Base-by-base conservation (phyloP, 306 rosid genomes). In the Lupinus albus region DNA sequence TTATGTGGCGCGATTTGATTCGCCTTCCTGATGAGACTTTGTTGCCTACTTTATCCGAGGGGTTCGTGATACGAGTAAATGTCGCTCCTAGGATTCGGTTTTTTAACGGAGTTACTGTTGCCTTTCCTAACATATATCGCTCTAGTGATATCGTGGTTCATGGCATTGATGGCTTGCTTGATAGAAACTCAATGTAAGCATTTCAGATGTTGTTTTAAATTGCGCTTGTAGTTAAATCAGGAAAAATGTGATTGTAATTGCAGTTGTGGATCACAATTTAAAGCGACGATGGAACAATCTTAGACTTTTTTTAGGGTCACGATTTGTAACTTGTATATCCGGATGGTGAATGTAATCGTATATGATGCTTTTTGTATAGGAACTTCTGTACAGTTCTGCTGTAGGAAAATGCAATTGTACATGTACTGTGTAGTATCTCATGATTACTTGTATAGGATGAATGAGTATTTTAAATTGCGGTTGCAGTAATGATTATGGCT, bases 131-230 rank as follows among this genome's bases (percentile, higher is more conserved):
- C 45, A 25, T 80, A 48, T 83, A 60, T 67, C 73, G 14, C 12
- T 28, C 68, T 11, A 58, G 69, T 15, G 30, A 57, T 35, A n/a
- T 83, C 21, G 61, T 73, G 8, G 80, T 83, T 49, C 84, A 83
- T 36, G 76, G 84, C 15, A 15, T 83, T 50, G 66, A 54, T 59
- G 61, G 75, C 21, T 70, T 77, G 76, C 78, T 83, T 11, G 69
- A 8, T 30, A 7, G 6, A 11, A 32, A 28, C 44, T 46, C 10
- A 15, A 30, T 13, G 28, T 46, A 39, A 64, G 44, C 4, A 13
- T 17, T 1, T 33, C 7, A 11, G n/a, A 7, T 10, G 1, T 36
- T 9, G 41, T 36, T 36, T 36, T 36, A 7, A 7, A 36, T 7
- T 36, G 2, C 41, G 9, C 2, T 36, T 36, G 41, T 8, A 8